Conservation (phyloP, 805 yeast genomes). For the Cyberlindnera meyerae region DNA sequence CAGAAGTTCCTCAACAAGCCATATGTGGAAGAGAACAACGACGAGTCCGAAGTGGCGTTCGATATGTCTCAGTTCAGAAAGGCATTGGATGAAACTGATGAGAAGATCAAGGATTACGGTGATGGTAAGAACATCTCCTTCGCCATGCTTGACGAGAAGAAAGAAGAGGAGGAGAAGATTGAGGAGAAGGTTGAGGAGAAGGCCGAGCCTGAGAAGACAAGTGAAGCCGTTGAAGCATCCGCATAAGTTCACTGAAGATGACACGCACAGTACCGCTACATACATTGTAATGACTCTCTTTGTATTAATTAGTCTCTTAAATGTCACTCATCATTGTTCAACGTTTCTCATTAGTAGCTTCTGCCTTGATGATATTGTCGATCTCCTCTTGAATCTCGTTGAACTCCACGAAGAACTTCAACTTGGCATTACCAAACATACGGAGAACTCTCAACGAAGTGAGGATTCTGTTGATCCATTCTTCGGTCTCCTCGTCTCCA, state of each 20-base stretch:
- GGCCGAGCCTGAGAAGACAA: constrained; percentile 3
- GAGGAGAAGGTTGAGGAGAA: constrained; percentile 21
- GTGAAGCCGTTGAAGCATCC: constrained; percentile 1
- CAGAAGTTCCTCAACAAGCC: constrained; percentile 55
- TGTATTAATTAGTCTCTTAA: too few relatives aligned
- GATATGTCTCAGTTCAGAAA: constrained; percentile 39
- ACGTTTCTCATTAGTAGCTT: not conserved
- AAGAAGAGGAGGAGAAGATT: constrained; percentile 21
- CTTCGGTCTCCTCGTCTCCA: constrained; percentile 46
- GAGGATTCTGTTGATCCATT: constrained; percentile 53
- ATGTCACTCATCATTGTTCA: too few relatives aligned
- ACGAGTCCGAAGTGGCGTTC: constrained; percentile 34
- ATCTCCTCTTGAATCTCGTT: constrained; percentile 24
- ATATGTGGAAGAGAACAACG: constrained; percentile 43
- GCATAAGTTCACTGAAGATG: not conserved
- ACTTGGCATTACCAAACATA: constrained; percentile 13
- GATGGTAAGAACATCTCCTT: constrained; percentile 45
- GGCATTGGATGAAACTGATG: constrained; percentile 31
- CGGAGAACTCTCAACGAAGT: constrained; percentile 20
- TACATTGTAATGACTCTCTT: constrained; percentile 24
- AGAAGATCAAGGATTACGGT: constrained; percentile 28
- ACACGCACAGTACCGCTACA: not conserved
- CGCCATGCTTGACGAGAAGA: constrained; percentile 20
- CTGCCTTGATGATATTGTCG: constrained; percentile 7
- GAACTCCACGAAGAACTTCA: constrained; percentile 22